Evolutionary conservation across 805 yeast species (phyloP).

Genomic region (Starmera quercuum): DNA sequence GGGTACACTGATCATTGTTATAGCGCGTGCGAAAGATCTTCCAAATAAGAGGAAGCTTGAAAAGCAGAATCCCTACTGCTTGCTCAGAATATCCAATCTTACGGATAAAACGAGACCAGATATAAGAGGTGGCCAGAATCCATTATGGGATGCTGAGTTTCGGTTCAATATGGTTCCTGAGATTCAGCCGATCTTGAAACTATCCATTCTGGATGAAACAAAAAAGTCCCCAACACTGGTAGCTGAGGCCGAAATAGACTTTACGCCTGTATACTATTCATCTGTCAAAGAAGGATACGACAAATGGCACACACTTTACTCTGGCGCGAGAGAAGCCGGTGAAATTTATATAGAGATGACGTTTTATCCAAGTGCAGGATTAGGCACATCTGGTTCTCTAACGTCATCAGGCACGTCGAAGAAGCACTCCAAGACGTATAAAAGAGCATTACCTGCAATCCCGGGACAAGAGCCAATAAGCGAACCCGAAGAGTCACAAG

Average conservation of each 20-base stretch:
- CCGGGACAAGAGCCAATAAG: constrained; percentile 15
- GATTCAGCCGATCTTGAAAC: constrained; percentile 51
- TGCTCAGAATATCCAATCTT: constrained; percentile 71
- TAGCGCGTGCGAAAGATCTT: constrained; percentile 74
- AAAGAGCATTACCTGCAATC: constrained; percentile 19
- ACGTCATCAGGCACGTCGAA: neutral
- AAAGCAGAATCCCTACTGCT: constrained; percentile 89
- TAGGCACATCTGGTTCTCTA: constrained; percentile 2
- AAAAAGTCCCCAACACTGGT: constrained; percentile 82
- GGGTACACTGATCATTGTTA: constrained; percentile 65
- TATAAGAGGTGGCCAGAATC: constrained; percentile 90
- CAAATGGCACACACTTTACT: constrained; percentile 69
- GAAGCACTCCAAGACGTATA: constrained; percentile 4
- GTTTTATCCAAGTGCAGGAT: constrained; percentile 55
- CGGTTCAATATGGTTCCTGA: constrained; percentile 60
- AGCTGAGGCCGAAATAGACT: constrained; percentile 74
- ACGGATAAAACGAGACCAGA: constrained; percentile 75
- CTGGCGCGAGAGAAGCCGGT: constrained; percentile 75
- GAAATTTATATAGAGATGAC: constrained; percentile 87
- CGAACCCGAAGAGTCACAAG: neutral
- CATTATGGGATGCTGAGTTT: constrained; percentile 76
- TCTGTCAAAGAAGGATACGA: constrained; percentile 72
- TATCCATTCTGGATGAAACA: constrained; percentile 78
- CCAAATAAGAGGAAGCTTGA: constrained; percentile 83
- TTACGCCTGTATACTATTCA: constrained; percentile 62